Evolutionary conservation across 2,329 filamentous ascomycete species (phyloP).

Genomic region (Pseudophaeomoniella oleicola): DNA sequence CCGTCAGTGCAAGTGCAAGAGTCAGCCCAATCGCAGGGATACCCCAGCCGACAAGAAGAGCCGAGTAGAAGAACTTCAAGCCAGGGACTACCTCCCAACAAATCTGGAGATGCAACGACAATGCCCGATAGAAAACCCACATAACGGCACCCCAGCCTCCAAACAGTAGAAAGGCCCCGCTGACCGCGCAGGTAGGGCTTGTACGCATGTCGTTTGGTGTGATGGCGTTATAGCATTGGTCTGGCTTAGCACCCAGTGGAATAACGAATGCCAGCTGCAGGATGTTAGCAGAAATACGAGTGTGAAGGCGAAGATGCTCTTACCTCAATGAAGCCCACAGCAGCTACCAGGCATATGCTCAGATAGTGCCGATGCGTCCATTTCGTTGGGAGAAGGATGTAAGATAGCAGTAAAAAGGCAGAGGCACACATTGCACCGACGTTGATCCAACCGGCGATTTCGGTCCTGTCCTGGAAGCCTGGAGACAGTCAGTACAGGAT

Average conservation of each 20-base stretch:
- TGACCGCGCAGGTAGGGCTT: constrained; percentile 69
- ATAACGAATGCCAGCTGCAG: constrained; percentile 74
- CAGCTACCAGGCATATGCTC: constrained; percentile 70
- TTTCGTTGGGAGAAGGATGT: constrained; percentile 65
- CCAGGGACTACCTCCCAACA: constrained; percentile 93
- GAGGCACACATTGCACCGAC: constrained; percentile 59
- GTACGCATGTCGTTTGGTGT: constrained; percentile 88
- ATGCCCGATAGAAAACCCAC: constrained; percentile 80
- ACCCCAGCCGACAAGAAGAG: constrained; percentile 70
- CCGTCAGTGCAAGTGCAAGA: constrained; percentile 67
- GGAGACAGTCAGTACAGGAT: constrained; percentile 22
- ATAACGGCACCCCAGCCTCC: constrained; percentile 74
- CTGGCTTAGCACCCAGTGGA: constrained; percentile 61
- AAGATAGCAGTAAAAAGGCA: constrained; percentile 65
- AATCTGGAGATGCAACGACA: constrained; percentile 92
- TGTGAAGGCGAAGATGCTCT: constrained; percentile 20
- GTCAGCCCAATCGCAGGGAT: constrained; percentile 63
- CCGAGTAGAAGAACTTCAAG: constrained; percentile 73
- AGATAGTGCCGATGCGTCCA: constrained; percentile 88
- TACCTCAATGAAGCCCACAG: constrained; percentile 66
- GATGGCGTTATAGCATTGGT: constrained; percentile 77
- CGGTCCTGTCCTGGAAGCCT: constrained; percentile 43
- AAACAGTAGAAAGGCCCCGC: constrained; percentile 70
- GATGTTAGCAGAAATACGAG: not conserved
- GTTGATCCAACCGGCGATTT: constrained; percentile 68